These are phyloP conservation scores for Fraxinus paxiana DNA, from an alignment of 305 asterid species.

Conservation along the genomic window DNA sequence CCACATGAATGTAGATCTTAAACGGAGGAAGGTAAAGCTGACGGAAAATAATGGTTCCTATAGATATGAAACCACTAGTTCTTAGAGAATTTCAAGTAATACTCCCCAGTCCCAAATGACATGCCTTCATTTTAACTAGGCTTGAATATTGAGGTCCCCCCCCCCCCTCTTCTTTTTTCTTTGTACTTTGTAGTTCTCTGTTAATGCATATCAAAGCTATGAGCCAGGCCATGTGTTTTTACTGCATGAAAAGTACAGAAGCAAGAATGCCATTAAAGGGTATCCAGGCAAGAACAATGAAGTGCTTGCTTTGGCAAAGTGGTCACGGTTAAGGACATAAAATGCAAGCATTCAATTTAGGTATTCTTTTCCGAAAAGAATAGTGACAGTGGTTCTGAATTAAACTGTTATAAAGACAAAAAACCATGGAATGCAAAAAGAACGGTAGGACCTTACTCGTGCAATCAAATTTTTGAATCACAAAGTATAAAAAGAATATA, in stretches of 20 bases:
- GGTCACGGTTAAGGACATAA: background rate
- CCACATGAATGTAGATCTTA: background rate
- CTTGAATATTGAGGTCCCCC: background rate
- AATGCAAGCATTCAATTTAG: background rate
- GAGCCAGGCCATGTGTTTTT: background rate
- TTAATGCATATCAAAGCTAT: background rate
- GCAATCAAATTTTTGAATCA: background rate
- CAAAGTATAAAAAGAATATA: background rate
- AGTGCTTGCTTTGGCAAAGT: background rate
- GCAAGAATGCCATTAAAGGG: background rate
- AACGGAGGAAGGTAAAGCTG: background rate
- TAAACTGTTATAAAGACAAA: background rate
- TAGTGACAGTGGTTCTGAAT: background rate
- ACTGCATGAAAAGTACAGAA: background rate
- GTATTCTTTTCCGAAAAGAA: background rate
- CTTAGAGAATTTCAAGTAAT: background rate
- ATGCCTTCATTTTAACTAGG: background rate
- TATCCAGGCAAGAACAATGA: background rate
- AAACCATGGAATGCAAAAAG: background rate
- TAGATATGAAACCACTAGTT: background rate
- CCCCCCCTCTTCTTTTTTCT: background rate
- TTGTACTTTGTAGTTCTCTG: background rate
- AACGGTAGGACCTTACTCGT: background rate
- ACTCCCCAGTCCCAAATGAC: background rate
- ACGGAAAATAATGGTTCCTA: background rate